These are phyloP conservation scores for Hyparrhenia diplandra DNA, from an alignment of 176 grass and related monocot genomes.

Conservation along the genomic window DNA sequence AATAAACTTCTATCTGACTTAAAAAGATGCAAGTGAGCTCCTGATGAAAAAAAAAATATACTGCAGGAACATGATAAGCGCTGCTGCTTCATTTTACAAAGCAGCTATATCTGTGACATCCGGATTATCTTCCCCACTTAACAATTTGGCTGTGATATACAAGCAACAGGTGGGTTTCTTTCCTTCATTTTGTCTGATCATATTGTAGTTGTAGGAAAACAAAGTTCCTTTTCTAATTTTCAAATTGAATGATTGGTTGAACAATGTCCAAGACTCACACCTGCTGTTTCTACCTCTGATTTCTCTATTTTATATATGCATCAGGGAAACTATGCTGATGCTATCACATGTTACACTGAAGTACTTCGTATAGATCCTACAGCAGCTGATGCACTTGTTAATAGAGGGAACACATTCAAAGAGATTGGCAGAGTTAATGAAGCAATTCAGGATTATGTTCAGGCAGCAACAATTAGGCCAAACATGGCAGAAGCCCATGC, in stretches of 20 bases:
- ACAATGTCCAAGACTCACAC: background rate
- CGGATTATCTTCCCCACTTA: conserved; percentile 81
- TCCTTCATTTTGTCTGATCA: background rate
- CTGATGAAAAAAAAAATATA: conserved; percentile 7
- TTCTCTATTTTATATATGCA: background rate
- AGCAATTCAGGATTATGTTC: conserved; percentile 90
- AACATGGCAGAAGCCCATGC: conserved; percentile 93
- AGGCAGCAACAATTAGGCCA: conserved; percentile 67
- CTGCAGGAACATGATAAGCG: conserved; percentile 66
- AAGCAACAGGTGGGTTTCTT: conserved; percentile 65
- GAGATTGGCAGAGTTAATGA: conserved; percentile 83
- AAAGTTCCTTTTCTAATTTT: background rate
- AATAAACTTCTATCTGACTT: background rate
- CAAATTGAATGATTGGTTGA: background rate
- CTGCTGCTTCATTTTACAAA: conserved; percentile 82
- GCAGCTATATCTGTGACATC: conserved; percentile 79
- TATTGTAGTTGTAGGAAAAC: background rate
- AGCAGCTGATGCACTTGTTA: conserved; percentile 83
- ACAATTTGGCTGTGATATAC: conserved; percentile 89
- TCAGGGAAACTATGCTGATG: conserved; percentile 91
- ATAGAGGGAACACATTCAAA: conserved; percentile 94
- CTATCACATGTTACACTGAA: conserved; percentile 81
- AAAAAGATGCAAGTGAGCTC: background rate
- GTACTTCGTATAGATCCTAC: conserved; percentile 73
- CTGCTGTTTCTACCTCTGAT: background rate